Percentiles rank a stretch among this genome's conserved stretches.
Conservation (phyloP, 371 early-diverging fungal genomes). For the Dinochytrium kinnereticum region DNA sequence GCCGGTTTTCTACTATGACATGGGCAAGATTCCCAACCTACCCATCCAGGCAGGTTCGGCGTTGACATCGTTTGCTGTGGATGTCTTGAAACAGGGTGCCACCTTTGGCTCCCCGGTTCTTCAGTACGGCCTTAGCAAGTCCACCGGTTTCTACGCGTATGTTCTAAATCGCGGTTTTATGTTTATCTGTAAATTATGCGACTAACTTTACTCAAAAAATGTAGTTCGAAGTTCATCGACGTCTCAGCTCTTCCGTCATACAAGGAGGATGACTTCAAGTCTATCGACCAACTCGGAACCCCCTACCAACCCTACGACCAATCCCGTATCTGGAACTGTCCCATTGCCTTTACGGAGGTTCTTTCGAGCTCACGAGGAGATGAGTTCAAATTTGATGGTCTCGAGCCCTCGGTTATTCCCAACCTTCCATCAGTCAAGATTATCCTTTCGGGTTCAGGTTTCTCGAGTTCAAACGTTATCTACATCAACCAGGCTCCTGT, state of each 20-base stretch:
- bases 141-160: constrained; percentile 17
- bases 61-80: neutral
- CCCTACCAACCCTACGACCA: constrained; percentile 18
- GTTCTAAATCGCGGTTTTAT: neutral
- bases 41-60: neutral
- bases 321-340: constrained; percentile 26
- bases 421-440: constrained; percentile 21
- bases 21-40: constrained; percentile 19
- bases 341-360: constrained; percentile 16
- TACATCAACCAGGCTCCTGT: constrained; percentile 26
- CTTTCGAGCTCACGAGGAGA: neutral
- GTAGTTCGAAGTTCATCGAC: constrained; percentile 8
- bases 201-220: neutral
- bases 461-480: constrained; percentile 11
- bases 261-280: constrained; percentile 19
- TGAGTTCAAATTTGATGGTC: constrained; percentile 15
- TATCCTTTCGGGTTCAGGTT: constrained; percentile 17
- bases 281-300: constrained; percentile 11
- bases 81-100: constrained; percentile 19
- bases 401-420: constrained; percentile 28
- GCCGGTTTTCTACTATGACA: constrained; percentile 19
- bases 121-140: neutral
- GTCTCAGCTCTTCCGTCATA: constrained; percentile 1
- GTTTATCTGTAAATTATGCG: neutral
- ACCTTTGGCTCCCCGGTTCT: constrained; percentile 6